These are phyloP conservation scores for Linanthus parryae DNA, from an alignment of 148 eudicot genomes.

Conservation along the genomic window DNA sequence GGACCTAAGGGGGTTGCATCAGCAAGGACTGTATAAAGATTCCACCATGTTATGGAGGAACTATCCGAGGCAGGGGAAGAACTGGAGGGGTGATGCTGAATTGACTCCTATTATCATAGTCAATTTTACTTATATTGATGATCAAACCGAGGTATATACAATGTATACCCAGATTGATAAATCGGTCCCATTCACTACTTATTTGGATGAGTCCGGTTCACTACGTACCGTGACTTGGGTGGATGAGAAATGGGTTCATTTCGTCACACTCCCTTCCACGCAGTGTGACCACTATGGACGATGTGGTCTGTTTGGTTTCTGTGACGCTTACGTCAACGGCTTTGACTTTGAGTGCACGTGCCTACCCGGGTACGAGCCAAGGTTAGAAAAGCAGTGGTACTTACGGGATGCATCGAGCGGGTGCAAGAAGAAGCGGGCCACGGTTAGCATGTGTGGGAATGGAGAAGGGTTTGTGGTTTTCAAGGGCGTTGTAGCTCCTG, in stretches of 20 bases:
- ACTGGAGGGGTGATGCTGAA: neutral
- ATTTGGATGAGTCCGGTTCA: neutral
- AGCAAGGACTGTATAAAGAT: neutral
- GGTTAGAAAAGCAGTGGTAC: neutral
- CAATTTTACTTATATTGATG: neutral
- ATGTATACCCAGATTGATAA: neutral
- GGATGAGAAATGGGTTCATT: neutral
- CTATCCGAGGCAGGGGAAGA: neutral
- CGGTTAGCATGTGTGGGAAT: neutral
- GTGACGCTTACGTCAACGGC: neutral
- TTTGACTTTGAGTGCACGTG: neutral
- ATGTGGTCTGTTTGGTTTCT: neutral
- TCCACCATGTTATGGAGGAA: neutral
- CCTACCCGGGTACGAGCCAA: neutral
- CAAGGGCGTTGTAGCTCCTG: neutral
- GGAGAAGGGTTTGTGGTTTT: neutral
- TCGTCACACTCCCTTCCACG: neutral
- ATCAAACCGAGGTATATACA: neutral
- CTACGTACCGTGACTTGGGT: neutral
- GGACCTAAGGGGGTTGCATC: neutral
- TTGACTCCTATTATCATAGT: neutral
- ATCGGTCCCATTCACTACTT: neutral
- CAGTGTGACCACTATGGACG: neutral
- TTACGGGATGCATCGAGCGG: neutral
- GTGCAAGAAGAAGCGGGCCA: neutral